These are phyloP conservation scores for Cyclotella baltica DNA, from an alignment of 108 stramenopile species.

Conservation along the genomic window DNA sequence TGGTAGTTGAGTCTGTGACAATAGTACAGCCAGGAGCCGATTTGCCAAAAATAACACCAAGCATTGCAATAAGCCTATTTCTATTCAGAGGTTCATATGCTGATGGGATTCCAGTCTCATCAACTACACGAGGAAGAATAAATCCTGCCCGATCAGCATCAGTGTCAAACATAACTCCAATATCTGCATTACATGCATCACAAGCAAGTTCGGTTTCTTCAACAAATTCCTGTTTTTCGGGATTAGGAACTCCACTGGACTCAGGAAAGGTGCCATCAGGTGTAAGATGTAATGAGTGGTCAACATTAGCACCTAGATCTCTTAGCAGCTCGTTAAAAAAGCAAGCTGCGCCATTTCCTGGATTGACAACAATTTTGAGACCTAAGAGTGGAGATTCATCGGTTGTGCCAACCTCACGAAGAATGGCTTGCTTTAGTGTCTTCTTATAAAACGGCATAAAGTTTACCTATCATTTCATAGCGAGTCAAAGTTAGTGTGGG, in stretches of 20 bases:
- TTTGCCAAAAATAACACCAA: conserved; percentile 66
- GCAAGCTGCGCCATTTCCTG: conserved; percentile 82
- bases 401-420: conserved; percentile 42
- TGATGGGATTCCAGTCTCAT: conserved; percentile 23
- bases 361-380: conserved; percentile 77
- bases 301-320: conserved; percentile 79
- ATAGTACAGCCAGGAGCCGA: conserved; percentile 72
- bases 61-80: conserved; percentile 86
- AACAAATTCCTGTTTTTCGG: conserved; percentile 74
- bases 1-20: conserved; percentile 86
- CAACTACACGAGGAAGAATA: conserved; percentile 56
- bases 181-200: conserved; percentile 66
- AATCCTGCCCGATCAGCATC: conserved; percentile 90
- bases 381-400: conserved; percentile 52
- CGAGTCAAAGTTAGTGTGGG: not conserved
- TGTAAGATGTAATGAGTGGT: conserved; percentile 56
- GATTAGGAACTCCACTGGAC: conserved; percentile 79
- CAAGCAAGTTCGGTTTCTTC: conserved; percentile 70
- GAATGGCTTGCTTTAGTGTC: conserved; percentile 57
- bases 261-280: conserved; percentile 71
- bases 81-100: conserved; percentile 76
- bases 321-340: conserved; percentile 72
- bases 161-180: conserved; percentile 89
- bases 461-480: conserved; percentile 51
- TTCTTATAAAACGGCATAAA: conserved; percentile 73